phyloP scores from a whole-genome alignment of 306 rosid species.

The Sphenostylis stenocarpa region DNA sequence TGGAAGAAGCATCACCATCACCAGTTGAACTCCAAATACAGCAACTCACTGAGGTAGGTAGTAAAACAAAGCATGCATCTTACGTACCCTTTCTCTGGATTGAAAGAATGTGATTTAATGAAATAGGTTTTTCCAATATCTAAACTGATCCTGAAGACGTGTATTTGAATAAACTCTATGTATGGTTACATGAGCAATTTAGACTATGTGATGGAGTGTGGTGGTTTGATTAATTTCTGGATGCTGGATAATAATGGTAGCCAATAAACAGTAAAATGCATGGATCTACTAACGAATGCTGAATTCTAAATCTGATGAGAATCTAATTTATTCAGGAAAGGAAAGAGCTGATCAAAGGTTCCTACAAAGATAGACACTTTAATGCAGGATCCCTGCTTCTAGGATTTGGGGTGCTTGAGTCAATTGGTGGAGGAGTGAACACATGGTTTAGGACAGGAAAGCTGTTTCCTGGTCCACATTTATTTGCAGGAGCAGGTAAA shows the following conservation, averaged over 20 bases:
- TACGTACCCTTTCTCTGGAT: not conserved
- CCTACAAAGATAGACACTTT: constrained; percentile 80
- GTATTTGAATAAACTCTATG: not conserved
- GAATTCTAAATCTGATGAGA: not conserved
- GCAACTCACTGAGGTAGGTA: constrained; percentile 75
- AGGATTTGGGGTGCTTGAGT: constrained; percentile 82
- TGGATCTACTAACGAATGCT: not conserved
- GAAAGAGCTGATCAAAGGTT: constrained; percentile 88
- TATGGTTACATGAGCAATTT: not conserved
- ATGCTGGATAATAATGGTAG: constrained; percentile 5
- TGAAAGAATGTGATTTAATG: not conserved
- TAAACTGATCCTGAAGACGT: not conserved
- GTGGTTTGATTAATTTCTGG: not conserved
- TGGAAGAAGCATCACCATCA: constrained; percentile 63
- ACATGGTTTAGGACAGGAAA: constrained; percentile 91
- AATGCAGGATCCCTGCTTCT: constrained; percentile 83
- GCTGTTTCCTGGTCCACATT: constrained; percentile 92
- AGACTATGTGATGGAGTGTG: not conserved
- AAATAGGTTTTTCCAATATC: not conserved
- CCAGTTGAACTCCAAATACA: constrained; percentile 69
- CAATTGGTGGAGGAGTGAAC: constrained; percentile 82
- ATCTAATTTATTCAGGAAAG: constrained; percentile 69
- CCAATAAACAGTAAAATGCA: not conserved
- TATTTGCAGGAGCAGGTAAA: constrained; percentile 96
- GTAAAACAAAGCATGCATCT: not conserved